These are phyloP conservation scores for Fusarium algeriense DNA, from an alignment of 2,329 filamentous ascomycete genomes.

Conservation along the genomic window DNA sequence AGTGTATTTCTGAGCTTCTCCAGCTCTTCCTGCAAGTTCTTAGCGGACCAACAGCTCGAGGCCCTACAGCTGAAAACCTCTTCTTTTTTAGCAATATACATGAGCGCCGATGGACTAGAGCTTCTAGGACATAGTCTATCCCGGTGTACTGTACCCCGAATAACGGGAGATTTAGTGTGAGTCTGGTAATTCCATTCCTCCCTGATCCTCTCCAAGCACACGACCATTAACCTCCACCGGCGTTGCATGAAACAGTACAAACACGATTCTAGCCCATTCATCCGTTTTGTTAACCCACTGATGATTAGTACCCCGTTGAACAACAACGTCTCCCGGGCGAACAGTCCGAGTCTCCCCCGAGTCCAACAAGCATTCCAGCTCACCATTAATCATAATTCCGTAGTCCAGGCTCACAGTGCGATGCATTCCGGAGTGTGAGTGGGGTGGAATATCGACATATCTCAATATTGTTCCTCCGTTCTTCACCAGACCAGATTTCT, in stretches of 20 bases:
- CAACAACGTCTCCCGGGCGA: conserved; percentile 2
- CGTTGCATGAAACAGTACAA: background rate
- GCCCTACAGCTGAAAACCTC: too few species aligned
- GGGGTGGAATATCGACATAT: conserved; percentile 13
- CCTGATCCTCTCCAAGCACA: background rate
- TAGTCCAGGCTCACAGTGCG: conserved; percentile 27
- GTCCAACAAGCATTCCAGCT: conserved; percentile 21
- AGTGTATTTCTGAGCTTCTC: background rate
- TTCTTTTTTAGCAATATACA: too few species aligned
- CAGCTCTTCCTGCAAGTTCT: background rate
- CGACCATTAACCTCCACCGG: background rate
- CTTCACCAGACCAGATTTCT: background rate
- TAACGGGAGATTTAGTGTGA: background rate
- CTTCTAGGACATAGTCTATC: too few species aligned
- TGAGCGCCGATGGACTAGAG: too few species aligned
- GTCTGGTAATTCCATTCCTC: conserved; percentile 1
- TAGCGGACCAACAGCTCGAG: background rate
- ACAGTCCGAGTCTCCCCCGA: conserved; percentile 9
- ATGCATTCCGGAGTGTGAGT: conserved; percentile 12
- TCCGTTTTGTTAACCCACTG: conserved; percentile 13
- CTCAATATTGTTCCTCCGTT: conserved; percentile 9
- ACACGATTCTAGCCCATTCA: conserved; percentile 7
- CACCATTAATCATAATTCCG: conserved; percentile 9
- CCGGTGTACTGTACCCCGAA: background rate
- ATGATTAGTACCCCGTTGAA: conserved; percentile 25